Base-by-base conservation (phyloP, 768 basidiomycete species). In the Suillus variegatus region DNA sequence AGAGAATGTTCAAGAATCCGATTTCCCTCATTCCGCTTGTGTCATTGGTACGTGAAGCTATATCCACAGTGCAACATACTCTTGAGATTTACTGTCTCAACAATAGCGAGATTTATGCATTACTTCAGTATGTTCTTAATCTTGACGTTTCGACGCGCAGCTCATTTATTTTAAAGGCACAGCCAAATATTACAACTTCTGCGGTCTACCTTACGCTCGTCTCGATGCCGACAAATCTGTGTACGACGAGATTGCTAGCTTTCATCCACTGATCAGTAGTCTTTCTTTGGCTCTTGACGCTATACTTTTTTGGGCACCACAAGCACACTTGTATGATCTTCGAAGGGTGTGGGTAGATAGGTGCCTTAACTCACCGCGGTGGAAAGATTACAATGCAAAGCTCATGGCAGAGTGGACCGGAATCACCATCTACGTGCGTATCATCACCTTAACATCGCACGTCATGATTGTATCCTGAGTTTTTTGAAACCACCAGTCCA, bases 141-240 rank as follows among this genome's bases (percentile, higher is more conserved):
- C 61, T 52, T 22, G 18, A 6, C 5, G 56, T 14, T n/a, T 63
- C 35, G 14, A 22, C 9, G 25, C 46, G 52, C n/a, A 20, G 7
- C 40, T 28, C 13, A 54, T 28, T 8, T 8, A 63, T 63, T 13
- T 57, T 60, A 13, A 56, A 73, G 72, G 65, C 12, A 79, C 68
- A 74, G 63, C 68, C n/a, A 72, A 78, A 36, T 85, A 84, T 60
- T 68, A 79, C 41, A 79, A 86, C 67, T 82, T 81, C 60, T 75
- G 83, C 66, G 85, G 85, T 5, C 81, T 85, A 70, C 74, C 78
- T 3, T 71, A 70, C 44, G 83, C 82, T 4, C 84, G 85, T 6
- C 74, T 87, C 16, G 73, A 79, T 43, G 77, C 81, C 2, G 76
- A 82, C 64, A 78, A 80, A 64, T 82, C 82, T 20, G 76, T 86